Evolutionary conservation across 805 yeast genomes (phyloP), one percentile per base, ranked within the genome.

Genomic region (Ogataea haglerorum): DNA sequence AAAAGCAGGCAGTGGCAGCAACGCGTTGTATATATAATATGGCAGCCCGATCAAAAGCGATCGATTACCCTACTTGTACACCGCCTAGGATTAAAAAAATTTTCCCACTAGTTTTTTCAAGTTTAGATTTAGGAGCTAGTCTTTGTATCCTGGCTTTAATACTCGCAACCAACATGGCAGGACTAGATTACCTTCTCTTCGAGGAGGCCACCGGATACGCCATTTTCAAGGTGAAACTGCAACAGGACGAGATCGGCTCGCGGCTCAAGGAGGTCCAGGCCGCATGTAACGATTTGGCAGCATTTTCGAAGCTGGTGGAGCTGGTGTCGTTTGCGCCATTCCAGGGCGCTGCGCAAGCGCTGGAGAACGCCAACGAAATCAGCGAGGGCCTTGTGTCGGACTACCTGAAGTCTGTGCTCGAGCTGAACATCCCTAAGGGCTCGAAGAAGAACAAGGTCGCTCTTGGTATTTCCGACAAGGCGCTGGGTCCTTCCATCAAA

Each of bases 181-280:
- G 82, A 59, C 64, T 89, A 67, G 96, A 93, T 69, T 93, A 80
- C 71, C 80, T 93, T 64, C 82, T 93, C 60, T 91, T 85, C 67
- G 99, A 93, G 75, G 98, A 93, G 75, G 96, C 99, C 46, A 89
- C 98, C 39, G 99, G 99, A 54, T 93, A 91, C 66, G 98, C 95
- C 53, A 75, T 93, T 61, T 93, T 91, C 80, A 86, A 91, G 68
- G 97, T 93, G 47, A 79, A 82, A 56, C 73, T 88, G 51, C 95
- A 89, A 69, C 96, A 91, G 63, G 99, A 93, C 70, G 89, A 86
- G 61, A 80, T 93, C 52, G 95, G 97, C 37, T 75, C 95, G 32
- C 80, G 95, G 63, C 75, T 86, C 68, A 84, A 83, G 65, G 99
- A 93, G 68, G 98, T 93, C 31, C 98, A 93, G 72, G 81, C 80